These are phyloP conservation scores for Colletotrichum euphorbiae DNA, from an alignment of 2,329 filamentous ascomycete genomes.

Conservation along the genomic window DNA sequence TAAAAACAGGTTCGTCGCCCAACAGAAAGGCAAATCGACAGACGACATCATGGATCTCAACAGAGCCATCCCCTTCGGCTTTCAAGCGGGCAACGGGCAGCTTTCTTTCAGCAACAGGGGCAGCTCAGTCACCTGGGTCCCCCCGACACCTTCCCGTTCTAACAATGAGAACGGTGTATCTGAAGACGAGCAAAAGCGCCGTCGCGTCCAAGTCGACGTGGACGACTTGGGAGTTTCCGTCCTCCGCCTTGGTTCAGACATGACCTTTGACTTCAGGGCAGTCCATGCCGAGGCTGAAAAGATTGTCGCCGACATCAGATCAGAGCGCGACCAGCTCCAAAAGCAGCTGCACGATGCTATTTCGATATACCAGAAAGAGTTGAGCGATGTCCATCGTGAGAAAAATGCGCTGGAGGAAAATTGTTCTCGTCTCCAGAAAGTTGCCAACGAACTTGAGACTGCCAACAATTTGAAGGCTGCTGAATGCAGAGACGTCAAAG, in stretches of 20 bases:
- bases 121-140: not conserved
- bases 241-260: conserved; percentile 8
- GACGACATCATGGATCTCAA: not conserved
- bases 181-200: conserved; percentile 10
- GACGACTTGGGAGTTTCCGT: conserved; percentile 10
- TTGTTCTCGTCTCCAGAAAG: no score
- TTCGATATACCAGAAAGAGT: no score
- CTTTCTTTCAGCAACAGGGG: not conserved
- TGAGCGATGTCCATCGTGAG: no score
- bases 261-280: conserved; percentile 17
- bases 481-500: no score
- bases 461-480: no score
- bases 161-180: no score
- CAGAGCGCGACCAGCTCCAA: conserved; percentile 6
- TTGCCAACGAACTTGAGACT: no score
- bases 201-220: conserved; percentile 22
- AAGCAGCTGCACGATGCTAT: not conserved
- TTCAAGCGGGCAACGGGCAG: not conserved
- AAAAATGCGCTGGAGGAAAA: no score
- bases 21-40: not conserved
- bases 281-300: conserved; percentile 8
- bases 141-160: no score
- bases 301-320: not conserved
- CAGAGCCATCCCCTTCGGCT: not conserved
- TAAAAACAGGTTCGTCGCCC: no score